These are phyloP conservation scores for Aspergillus novofumigatus DNA, from an alignment of 2,329 filamentous ascomycete genomes.

Conservation along the genomic window DNA sequence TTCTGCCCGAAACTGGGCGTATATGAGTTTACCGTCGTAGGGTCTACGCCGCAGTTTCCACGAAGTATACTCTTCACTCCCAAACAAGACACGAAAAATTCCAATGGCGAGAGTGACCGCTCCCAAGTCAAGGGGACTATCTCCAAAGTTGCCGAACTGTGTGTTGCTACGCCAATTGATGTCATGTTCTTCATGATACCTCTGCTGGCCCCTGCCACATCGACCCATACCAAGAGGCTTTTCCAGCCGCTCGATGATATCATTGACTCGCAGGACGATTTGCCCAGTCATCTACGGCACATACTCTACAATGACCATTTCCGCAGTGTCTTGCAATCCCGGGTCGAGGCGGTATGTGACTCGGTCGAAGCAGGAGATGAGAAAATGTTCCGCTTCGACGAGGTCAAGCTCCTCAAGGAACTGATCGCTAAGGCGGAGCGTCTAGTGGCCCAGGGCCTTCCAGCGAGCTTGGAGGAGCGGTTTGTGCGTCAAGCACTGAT, in stretches of 20 bases:
- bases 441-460: conserved; percentile 64
- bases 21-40: conserved; percentile 58
- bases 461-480: conserved; percentile 76
- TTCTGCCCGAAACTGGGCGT: conserved; percentile 57
- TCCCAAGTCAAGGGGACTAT: conserved; percentile 46
- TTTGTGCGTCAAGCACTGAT: conserved; percentile 76
- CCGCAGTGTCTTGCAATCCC: conserved; percentile 53
- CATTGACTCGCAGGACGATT: conserved; percentile 42
- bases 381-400: conserved; percentile 75
- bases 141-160: conserved; percentile 67
- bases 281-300: conserved; percentile 39
- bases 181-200: conserved; percentile 79
- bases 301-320: conserved; percentile 38
- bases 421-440: conserved; percentile 67
- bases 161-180: conserved; percentile 79
- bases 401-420: conserved; percentile 63
- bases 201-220: conserved; percentile 53
- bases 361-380: conserved; percentile 79
- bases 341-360: conserved; percentile 72
- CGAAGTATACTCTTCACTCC: conserved; percentile 54
- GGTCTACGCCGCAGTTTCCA: conserved; percentile 46
- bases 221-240: conserved; percentile 34
- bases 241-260: conserved; percentile 50
- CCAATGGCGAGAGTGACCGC: conserved; percentile 13
- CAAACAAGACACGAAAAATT: conserved; percentile 5